A percentile compares a stretch with the other conserved stretches of the same genome.
These are phyloP conservation scores for Beauveria caledonica DNA, from an alignment of 2,329 filamentous ascomycete genomes.

Conservation along the genomic window DNA sequence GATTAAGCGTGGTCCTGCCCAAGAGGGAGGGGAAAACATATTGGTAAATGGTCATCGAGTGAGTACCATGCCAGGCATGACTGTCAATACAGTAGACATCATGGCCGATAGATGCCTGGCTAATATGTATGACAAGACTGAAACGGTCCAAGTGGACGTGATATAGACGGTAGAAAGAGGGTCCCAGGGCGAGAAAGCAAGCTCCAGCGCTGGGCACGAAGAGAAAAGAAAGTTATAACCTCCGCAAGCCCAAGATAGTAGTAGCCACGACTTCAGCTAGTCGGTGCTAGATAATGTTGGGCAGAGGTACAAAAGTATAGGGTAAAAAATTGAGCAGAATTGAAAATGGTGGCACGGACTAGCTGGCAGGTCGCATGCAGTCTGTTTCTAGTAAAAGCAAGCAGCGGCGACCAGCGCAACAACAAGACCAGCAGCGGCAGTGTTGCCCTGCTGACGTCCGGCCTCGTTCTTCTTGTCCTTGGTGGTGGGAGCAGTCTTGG, in stretches of 20 bases:
- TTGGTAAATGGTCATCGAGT: not conserved
- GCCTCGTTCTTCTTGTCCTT: constrained; percentile 36
- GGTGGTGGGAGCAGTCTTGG: constrained; percentile 23
- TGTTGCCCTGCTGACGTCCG: constrained; percentile 39
- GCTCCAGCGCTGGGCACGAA: not conserved
- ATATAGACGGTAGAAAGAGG: not conserved
- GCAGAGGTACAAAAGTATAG: constrained; percentile 12
- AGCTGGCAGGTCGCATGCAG: constrained; percentile 4
- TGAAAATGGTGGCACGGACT: not conserved
- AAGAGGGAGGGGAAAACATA: not conserved
- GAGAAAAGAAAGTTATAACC: not conserved
- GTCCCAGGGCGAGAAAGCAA: not conserved
- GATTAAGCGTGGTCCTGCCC: not conserved
- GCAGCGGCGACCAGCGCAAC: constrained; percentile 47
- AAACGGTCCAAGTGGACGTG: not conserved
- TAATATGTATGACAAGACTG: constrained; percentile 17
- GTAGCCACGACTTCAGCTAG: not conserved
- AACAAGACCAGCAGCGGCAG: constrained; percentile 45
- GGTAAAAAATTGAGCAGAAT: constrained; percentile 14
- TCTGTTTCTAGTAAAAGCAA: constrained; percentile 33
- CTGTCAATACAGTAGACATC: constrained; percentile 25
- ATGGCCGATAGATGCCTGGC: constrained; percentile 24
- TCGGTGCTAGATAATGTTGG: not conserved
- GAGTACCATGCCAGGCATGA: not conserved
- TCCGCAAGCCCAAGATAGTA: constrained; percentile 1